Evolutionary conservation across 2,329 filamentous ascomycete genomes (phyloP).

Genomic region (Fusarium stilboides): DNA sequence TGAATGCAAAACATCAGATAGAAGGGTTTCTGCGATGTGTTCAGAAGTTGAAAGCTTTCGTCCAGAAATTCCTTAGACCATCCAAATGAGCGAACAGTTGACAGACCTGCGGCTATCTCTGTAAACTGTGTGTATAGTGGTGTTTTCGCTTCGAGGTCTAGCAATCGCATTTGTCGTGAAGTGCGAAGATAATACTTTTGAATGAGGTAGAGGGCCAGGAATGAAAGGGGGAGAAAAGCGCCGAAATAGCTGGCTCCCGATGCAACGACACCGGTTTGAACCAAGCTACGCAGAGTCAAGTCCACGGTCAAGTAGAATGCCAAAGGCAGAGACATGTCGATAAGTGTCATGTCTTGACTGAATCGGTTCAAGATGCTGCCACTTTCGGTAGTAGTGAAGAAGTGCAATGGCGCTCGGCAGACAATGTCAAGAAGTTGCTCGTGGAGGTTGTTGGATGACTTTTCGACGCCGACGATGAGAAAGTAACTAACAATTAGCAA

Average conservation of each 20-base stretch:
- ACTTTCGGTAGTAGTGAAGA: conserved; percentile 59
- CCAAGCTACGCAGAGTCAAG: conserved; percentile 50
- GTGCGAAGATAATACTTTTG: conserved; percentile 68
- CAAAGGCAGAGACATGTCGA: conserved; percentile 58
- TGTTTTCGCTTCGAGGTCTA: conserved; percentile 66
- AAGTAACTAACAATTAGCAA: conserved; percentile 40
- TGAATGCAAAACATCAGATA: conserved; percentile 66
- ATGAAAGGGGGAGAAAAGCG: conserved; percentile 59
- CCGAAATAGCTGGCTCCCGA: conserved; percentile 51
- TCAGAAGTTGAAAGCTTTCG: conserved; percentile 55
- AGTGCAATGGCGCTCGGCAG: conserved; percentile 55
- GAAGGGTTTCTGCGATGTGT: conserved; percentile 64
- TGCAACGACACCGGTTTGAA: conserved; percentile 45
- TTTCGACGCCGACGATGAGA: conserved; percentile 43
- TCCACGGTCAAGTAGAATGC: conserved; percentile 51
- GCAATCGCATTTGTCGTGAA: conserved; percentile 65
- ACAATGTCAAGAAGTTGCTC: conserved; percentile 44
- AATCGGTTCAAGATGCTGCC: conserved; percentile 61
- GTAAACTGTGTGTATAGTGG: conserved; percentile 67
- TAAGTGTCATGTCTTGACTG: conserved; percentile 60
- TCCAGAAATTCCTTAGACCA: conserved; percentile 59
- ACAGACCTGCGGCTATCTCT: conserved; percentile 63
- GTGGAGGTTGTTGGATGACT: conserved; percentile 46
- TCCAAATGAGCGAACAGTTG: conserved; percentile 65
- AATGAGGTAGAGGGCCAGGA: conserved; percentile 59